phyloP scores from a whole-genome alignment of 768 basidiomycete species.

The Russula earlei region DNA sequence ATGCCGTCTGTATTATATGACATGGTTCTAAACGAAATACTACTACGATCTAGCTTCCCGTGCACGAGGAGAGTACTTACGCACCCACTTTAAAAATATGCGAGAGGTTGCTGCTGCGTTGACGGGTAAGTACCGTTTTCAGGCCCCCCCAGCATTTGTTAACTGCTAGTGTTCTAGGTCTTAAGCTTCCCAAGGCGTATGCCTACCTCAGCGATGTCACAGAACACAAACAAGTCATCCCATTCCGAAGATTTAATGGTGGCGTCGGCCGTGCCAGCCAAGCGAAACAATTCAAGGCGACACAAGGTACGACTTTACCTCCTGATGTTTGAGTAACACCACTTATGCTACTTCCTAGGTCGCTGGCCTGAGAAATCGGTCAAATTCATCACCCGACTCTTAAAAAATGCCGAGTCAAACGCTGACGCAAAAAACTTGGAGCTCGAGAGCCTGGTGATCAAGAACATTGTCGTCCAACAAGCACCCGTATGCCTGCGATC shows the following conservation, averaged over 20 bases:
- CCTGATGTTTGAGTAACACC: not conserved
- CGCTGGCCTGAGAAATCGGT: conserved; percentile 99
- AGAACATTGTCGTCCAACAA: conserved; percentile 97
- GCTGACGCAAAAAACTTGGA: conserved; percentile 96
- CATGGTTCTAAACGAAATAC: conserved; percentile 3
- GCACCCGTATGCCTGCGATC: conserved; percentile 65
- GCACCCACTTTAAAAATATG: conserved; percentile 99
- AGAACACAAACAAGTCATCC: conserved; percentile 95
- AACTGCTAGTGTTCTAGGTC: conserved; percentile 41
- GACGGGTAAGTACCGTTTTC: conserved; percentile 46
- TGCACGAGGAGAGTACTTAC: conserved; percentile 93
- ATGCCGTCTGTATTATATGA: conserved; percentile 14
- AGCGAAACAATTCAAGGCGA: conserved; percentile 94
- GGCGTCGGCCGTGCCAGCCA: conserved; percentile 92
- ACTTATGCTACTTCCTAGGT: conserved; percentile 42
- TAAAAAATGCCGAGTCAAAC: conserved; percentile 99
- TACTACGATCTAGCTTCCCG: conserved; percentile 53
- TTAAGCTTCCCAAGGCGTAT: conserved; percentile 93
- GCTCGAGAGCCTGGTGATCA: conserved; percentile 86
- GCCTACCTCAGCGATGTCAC: conserved; percentile 86
- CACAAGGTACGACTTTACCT: conserved; percentile 62
- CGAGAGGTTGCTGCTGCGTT: conserved; percentile 95
- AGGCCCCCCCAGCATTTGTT: not conserved
- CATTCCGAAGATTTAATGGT: conserved; percentile 92
- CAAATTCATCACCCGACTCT: conserved; percentile 84